Evolutionary conservation across 1,284 basidiomycete species (phyloP).

Genomic region (Cyathus pygmaeus): DNA sequence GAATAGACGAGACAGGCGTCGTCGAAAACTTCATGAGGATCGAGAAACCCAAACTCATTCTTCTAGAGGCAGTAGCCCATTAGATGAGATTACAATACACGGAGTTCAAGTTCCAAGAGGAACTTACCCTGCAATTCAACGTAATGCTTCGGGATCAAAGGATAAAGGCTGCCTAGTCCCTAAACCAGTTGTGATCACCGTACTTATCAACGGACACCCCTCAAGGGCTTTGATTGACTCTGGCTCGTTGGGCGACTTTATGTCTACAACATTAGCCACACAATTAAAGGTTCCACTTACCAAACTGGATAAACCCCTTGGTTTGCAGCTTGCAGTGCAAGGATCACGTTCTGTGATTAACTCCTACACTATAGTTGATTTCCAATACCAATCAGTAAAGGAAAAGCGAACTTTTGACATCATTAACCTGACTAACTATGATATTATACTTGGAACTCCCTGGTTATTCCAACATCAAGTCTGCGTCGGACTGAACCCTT

Average conservation of each 20-base stretch:
- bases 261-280: constrained; percentile 48
- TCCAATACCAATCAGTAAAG: constrained; percentile 43
- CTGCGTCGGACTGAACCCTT: constrained; percentile 15
- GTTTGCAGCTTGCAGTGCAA: constrained; percentile 37
- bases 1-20: too few relatives aligned
- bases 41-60: neutral
- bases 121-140: constrained; percentile 15
- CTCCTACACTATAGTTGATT: constrained; percentile 12
- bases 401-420: constrained; percentile 37
- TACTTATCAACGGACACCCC: constrained; percentile 41
- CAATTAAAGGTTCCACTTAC: constrained; percentile 32
- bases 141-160: constrained; percentile 22
- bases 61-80: too few relatives aligned
- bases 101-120: constrained; percentile 1
- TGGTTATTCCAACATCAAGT: constrained; percentile 41
- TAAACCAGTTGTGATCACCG: constrained; percentile 41
- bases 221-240: constrained; percentile 43
- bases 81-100: neutral
- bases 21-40: neutral
- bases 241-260: constrained; percentile 50
- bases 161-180: constrained; percentile 23
- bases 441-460: constrained; percentile 40
- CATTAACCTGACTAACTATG: constrained; percentile 37
- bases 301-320: constrained; percentile 27
- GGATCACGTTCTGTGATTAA: constrained; percentile 38